Conservation (phyloP, 345 rosid genomes). For the Pelargonium nanum region DNA sequence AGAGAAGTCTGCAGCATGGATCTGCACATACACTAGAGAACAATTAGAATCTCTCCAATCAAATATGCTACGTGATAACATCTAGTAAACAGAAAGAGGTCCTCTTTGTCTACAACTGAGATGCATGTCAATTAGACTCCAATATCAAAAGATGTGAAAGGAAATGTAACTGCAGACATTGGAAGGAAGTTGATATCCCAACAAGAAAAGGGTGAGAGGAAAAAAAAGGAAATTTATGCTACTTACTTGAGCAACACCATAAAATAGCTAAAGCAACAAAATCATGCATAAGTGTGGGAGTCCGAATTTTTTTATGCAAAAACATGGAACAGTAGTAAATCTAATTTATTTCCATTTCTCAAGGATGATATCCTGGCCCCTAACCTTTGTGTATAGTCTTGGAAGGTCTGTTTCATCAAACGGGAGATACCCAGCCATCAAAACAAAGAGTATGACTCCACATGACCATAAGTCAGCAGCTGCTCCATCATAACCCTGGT, state of each 20-base stretch:
- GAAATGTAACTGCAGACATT: background rate
- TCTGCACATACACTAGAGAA: slow-evolving; percentile 20
- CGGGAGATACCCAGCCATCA: slow-evolving; percentile 85
- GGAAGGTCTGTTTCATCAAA: slow-evolving; percentile 75
- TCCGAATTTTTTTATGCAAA: too few relatives aligned
- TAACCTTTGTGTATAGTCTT: slow-evolving; percentile 57
- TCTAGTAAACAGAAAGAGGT: too few relatives aligned
- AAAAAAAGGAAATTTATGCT: background rate
- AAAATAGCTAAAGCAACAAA: background rate
- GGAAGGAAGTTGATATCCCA: background rate
- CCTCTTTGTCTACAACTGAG: too few relatives aligned
- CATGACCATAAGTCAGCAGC: slow-evolving; percentile 95
- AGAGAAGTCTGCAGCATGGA: slow-evolving; percentile 65
- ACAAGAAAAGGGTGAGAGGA: background rate
- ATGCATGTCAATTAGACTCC: background rate
- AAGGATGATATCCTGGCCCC: background rate
- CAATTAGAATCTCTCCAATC: background rate
- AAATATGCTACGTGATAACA: background rate
- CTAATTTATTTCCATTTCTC: background rate
- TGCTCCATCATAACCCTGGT: slow-evolving; percentile 78
- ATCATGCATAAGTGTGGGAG: background rate
- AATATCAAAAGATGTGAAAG: background rate
- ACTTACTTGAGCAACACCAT: too few relatives aligned
- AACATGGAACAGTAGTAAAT: background rate
- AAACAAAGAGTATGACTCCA: slow-evolving; percentile 78